A percentile compares a stretch with the other conserved stretches of the same genome.
Conservation (phyloP, 352 stramenopile genomes). For the Globisporangium splendens region DNA sequence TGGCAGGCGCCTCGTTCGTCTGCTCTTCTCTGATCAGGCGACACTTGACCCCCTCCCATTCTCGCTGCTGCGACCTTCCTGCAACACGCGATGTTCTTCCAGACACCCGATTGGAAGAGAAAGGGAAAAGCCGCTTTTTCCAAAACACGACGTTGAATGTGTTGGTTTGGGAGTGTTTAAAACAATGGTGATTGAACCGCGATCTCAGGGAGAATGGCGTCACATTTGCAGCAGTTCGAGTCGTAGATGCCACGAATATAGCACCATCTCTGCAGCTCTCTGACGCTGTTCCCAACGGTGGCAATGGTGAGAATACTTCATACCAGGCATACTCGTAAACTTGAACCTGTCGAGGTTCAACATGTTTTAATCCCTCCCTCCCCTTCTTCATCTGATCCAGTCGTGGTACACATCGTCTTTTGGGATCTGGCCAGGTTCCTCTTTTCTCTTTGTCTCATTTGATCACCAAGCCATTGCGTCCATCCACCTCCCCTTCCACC, state of each 20-base stretch:
- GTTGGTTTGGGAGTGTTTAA: background rate
- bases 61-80: background rate
- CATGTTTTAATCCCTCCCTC: background rate
- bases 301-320: background rate
- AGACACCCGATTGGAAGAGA: conserved; percentile 1
- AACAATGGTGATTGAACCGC: background rate
- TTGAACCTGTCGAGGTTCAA: conserved; percentile 1
- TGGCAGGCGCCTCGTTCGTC: background rate
- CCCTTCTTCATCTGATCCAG: background rate
- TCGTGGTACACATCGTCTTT: background rate
- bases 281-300: no score
- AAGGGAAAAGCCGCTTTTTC: background rate
- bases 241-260: no score
- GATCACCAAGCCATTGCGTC: background rate
- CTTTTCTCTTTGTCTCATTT: background rate
- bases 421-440: background rate
- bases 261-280: no score
- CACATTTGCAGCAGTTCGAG: no score
- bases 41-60: background rate
- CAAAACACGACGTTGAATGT: conserved; percentile 2
- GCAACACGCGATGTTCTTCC: conserved; percentile 6
- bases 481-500: background rate
- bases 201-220: background rate
- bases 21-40: background rate
- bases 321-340: background rate